phyloP scores from a whole-genome alignment of 1,139 yeast genomes.

The Taphrina pruni region DNA sequence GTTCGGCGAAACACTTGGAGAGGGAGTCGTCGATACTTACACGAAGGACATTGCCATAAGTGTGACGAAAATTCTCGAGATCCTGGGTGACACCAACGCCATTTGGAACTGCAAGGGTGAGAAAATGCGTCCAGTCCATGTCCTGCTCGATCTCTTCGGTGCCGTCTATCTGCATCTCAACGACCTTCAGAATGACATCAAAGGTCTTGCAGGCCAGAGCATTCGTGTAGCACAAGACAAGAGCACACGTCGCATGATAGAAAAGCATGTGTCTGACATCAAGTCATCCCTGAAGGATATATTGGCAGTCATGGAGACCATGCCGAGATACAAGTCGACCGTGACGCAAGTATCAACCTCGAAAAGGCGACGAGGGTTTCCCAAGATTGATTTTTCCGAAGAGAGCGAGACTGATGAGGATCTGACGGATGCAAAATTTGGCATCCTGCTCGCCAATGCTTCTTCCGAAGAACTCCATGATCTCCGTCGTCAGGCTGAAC shows the following conservation, averaged over 20 bases:
- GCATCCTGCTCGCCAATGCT: slow-evolving; percentile 15
- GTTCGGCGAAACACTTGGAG: slow-evolving; percentile 1
- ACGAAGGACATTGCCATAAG: slow-evolving; percentile 12
- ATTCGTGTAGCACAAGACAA: slow-evolving; percentile 3
- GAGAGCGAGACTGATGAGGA: slow-evolving; percentile 15
- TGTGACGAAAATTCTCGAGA: slow-evolving; percentile 17
- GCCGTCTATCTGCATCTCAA: slow-evolving; percentile 6
- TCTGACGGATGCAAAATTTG: slow-evolving; percentile 9
- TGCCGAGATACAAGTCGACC: slow-evolving; percentile 8
- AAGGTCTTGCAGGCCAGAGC: not conserved
- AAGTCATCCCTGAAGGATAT: slow-evolving; percentile 8
- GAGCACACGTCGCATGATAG: not conserved
- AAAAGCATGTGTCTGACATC: not conserved
- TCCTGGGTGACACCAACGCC: slow-evolving; percentile 8
- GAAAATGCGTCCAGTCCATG: slow-evolving; percentile 18
- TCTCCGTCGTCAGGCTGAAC: slow-evolving; percentile 9
- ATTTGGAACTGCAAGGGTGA: slow-evolving; percentile 16
- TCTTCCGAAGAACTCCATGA: slow-evolving; percentile 5
- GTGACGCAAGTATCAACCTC: not conserved
- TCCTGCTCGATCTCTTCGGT: slow-evolving; percentile 20
- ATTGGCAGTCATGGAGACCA: slow-evolving; percentile 6
- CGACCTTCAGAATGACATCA: slow-evolving; percentile 15
- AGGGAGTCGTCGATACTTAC: not conserved
- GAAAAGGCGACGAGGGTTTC: slow-evolving; percentile 6
- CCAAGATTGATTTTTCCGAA: slow-evolving; percentile 9